Evolutionary conservation across 805 yeast genomes (phyloP), one percentile per base, ranked within the genome.

Genomic region (Candida qinlingensis): DNA sequence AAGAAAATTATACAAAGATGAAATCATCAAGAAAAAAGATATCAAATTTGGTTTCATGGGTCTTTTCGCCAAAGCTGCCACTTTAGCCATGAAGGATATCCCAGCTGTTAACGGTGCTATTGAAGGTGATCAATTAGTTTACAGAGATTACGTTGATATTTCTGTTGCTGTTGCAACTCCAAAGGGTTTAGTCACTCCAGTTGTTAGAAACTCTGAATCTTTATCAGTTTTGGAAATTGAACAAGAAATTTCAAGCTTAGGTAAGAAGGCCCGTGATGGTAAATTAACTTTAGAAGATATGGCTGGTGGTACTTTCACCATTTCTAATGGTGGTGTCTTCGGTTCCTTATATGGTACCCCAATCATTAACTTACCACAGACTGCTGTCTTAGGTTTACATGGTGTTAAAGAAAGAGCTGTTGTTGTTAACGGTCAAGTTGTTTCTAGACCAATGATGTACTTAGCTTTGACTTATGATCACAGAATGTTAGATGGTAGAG

Each of bases 221-320:
- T 73, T 87, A 58, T 79, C 89, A 42, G 87, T 94, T 42, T 74
- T 94, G 62, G 97, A 87, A 56, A 84, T 94, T 56, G 99, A 94
- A 74, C 71, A 83, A 61, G 97, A 88, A 71, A 92, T 94, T 58
- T 67, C 81, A 48, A 71, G 73, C 59, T 77, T 94, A 63, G 94
- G 97, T 72, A 75, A 74, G 66, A 92, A 89, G 75, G 99, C 99
- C 54, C 87, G 98, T 72, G 98, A 92, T 68, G 94, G 94, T 65
- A 91, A 94, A 75, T 80, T 94, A 66, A 88, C 97, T 48, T 73
- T 94, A 57, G 99, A 94, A 77, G 99, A 94, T 71, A 92, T 94
- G 98, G 80, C 97, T 53, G 99, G 99, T 70, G 99, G 99, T 71
- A 91, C 98, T 52, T 91, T 94, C 79, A 94, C 99, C 64, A 94